These are phyloP conservation scores for Aureobasidium sp. DNA, from an alignment of 2,329 filamentous ascomycete genomes.

Conservation along the genomic window DNA sequence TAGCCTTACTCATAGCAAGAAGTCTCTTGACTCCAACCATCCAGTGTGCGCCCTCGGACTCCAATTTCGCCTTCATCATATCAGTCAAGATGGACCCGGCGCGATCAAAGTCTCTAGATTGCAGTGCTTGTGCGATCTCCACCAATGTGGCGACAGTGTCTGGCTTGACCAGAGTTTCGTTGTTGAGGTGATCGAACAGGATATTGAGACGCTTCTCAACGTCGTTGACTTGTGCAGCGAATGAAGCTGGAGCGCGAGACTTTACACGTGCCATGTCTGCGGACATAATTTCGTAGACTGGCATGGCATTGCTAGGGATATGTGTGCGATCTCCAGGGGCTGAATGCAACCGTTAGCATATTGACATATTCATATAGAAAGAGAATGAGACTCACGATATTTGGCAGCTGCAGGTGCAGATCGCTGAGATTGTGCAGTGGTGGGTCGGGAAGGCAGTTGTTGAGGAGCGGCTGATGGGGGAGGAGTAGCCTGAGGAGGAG, in stretches of 20 bases:
- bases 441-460: constrained; percentile 33
- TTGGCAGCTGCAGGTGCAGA: constrained; percentile 51
- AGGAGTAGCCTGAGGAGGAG: constrained; percentile 32
- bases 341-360: constrained; percentile 20
- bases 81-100: constrained; percentile 39
- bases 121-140: constrained; percentile 43
- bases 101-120: constrained; percentile 38
- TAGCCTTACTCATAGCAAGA: constrained; percentile 34
- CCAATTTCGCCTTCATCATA: constrained; percentile 42
- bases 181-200: constrained; percentile 96
- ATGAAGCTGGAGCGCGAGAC: constrained; percentile 74
- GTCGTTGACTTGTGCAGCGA: constrained; percentile 83
- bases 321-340: constrained; percentile 71
- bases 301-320: constrained; percentile 69
- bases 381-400: constrained; percentile 52
- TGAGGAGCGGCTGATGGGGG: constrained; percentile 23
- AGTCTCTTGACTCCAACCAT: constrained; percentile 38
- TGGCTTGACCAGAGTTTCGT: constrained; percentile 78
- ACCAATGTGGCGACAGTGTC: constrained; percentile 65
- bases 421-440: constrained; percentile 45
- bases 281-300: constrained; percentile 72
- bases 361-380: too few relatives aligned
- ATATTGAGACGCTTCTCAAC: constrained; percentile 88
- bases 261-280: constrained; percentile 86
- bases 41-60: constrained; percentile 43